Conservation (phyloP, 1,139 yeast species). For the Arxiozyma slooffiae region DNA sequence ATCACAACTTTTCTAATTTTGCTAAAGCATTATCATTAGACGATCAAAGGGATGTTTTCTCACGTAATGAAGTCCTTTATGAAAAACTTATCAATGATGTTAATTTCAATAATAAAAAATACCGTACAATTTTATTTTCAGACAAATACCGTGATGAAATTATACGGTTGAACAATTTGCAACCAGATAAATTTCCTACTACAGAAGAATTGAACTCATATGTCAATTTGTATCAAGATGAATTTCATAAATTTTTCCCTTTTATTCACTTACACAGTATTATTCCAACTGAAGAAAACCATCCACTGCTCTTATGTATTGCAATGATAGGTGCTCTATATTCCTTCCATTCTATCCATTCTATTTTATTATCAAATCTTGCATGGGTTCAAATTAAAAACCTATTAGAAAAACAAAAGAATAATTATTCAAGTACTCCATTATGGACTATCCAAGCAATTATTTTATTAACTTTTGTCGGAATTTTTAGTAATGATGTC, state of each 20-base stretch:
- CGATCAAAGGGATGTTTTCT: background rate
- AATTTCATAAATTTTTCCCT: conserved; percentile 73
- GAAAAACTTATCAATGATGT: background rate
- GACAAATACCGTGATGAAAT: conserved; percentile 47
- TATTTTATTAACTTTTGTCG: conserved; percentile 69
- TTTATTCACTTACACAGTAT: conserved; percentile 71
- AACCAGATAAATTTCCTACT: conserved; percentile 56
- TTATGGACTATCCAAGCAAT: conserved; percentile 83
- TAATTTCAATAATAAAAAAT: background rate
- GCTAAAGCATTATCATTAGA: background rate
- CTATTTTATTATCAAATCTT: conserved; percentile 66
- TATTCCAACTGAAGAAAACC: conserved; percentile 49
- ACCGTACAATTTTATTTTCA: conserved; percentile 31
- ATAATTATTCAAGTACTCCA: conserved; percentile 58
- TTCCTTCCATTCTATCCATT: conserved; percentile 69
- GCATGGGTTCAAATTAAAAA: conserved; percentile 71
- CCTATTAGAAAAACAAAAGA: conserved; percentile 54
- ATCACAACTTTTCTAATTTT: conserved; percentile 1
- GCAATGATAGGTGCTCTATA: conserved; percentile 85
- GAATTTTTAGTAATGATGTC: conserved; percentile 68
- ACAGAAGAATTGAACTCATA: conserved; percentile 66
- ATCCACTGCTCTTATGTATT: conserved; percentile 71
- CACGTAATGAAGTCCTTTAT: background rate
- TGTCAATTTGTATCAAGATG: conserved; percentile 57
- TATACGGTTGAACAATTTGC: conserved; percentile 42